A percentile compares a stretch with the other conserved stretches of the same genome.
These are phyloP conservation scores for Emergomyces africanus DNA, from an alignment of 2,329 filamentous ascomycete species.

Conservation along the genomic window DNA sequence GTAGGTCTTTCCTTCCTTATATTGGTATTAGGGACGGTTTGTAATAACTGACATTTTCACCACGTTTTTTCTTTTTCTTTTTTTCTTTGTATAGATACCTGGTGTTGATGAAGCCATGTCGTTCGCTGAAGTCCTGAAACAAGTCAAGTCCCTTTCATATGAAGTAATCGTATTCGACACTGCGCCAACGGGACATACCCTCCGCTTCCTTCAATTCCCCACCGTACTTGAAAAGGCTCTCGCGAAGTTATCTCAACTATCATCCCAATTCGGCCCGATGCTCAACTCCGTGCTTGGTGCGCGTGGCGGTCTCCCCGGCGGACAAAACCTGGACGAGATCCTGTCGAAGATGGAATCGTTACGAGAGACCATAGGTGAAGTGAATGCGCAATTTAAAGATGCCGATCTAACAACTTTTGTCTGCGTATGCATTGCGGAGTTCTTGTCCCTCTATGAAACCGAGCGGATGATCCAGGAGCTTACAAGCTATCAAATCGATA, in stretches of 20 bases:
- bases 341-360: conserved; percentile 89
- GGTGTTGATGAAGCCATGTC: conserved; percentile 99
- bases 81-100: conserved; percentile 63
- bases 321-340: conserved; percentile 85
- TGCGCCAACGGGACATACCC: conserved; percentile 91
- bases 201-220: conserved; percentile 97
- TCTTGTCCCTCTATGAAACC: conserved; percentile 92
- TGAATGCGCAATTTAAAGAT: conserved; percentile 98
- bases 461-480: conserved; percentile 99
- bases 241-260: conserved; percentile 92
- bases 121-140: conserved; percentile 96
- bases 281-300: conserved; percentile 83
- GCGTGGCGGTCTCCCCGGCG: conserved; percentile 66
- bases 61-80: too few species aligned
- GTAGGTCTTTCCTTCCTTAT: conserved; percentile 39
- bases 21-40: not conserved
- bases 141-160: conserved; percentile 97
- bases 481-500: conserved; percentile 85
- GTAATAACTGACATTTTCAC: not conserved
- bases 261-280: conserved; percentile 87
- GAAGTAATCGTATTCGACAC: conserved; percentile 99
- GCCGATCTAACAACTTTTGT: conserved; percentile 92
- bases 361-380: conserved; percentile 84
- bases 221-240: conserved; percentile 96
- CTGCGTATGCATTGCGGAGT: conserved; percentile 96